These are phyloP conservation scores for Domatiomyces globalis DNA, from an alignment of 2,329 filamentous ascomycete species.

Conservation along the genomic window DNA sequence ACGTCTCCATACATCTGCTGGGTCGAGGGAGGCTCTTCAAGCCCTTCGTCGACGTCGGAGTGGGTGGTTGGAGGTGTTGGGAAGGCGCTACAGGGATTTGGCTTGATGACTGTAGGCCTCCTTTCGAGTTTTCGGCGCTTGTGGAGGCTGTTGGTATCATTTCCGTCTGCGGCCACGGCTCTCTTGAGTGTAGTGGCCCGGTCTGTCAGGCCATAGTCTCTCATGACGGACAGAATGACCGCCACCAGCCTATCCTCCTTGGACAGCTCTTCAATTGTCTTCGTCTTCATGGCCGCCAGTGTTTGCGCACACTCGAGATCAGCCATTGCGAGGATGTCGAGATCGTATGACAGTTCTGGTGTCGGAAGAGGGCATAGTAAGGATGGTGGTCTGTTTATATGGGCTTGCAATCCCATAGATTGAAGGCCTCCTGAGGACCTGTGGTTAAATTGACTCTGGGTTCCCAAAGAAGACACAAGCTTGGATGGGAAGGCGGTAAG, in stretches of 20 bases:
- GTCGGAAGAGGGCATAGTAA: background rate
- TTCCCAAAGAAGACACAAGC: background rate
- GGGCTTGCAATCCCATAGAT: background rate
- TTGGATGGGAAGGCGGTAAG: background rate
- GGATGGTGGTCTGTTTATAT: background rate
- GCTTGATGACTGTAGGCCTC: background rate
- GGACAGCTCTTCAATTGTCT: background rate
- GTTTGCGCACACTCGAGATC: background rate
- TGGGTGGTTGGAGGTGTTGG: background rate
- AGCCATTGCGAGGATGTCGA: background rate
- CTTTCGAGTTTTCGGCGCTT: background rate
- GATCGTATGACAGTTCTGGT: background rate
- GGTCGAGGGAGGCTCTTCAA: too few relatives aligned
- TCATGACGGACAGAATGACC: background rate
- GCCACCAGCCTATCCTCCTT: background rate
- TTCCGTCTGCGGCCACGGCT: background rate
- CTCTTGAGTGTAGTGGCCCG: background rate
- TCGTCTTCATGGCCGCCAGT: background rate
- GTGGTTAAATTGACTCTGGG: background rate
- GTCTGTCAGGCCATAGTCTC: background rate
- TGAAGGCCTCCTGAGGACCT: background rate
- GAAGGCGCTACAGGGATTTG: background rate
- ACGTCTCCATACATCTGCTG: background rate
- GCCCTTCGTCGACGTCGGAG: background rate
- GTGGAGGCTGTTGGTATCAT: too few relatives aligned